Conservation (phyloP, 768 basidiomycete species). For the Suillus occidentalis region DNA sequence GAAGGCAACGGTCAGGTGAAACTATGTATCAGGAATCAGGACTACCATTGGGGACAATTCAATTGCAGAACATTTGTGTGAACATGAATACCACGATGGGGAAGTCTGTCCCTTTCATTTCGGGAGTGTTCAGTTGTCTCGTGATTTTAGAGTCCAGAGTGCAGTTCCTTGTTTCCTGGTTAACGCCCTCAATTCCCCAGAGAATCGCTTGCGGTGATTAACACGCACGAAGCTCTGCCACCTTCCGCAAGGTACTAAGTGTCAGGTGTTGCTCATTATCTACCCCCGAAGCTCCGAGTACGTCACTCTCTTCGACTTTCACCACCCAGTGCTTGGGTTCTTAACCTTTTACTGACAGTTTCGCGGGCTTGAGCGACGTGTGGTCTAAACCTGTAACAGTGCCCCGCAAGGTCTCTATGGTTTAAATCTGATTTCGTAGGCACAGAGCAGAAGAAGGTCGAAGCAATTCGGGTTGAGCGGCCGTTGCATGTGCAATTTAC, state of each 20-base stretch:
- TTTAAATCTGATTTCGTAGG: background rate
- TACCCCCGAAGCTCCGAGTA: too few species aligned
- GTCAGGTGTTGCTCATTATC: background rate
- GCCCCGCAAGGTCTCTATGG: background rate
- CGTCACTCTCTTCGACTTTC: background rate
- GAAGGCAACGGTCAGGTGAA: background rate
- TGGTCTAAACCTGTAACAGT: background rate
- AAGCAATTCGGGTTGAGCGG: background rate
- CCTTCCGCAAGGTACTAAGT: background rate
- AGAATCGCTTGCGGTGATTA: background rate
- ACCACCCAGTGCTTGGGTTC: background rate
- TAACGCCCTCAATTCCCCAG: background rate
- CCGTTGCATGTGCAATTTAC: background rate
- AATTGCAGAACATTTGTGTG: background rate
- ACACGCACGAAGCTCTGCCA: background rate
- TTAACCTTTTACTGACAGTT: background rate
- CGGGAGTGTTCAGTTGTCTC: background rate
- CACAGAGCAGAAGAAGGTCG: background rate
- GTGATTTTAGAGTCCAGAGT: background rate
- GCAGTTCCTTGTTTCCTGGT: background rate
- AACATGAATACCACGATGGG: background rate
- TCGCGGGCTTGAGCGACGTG: background rate
- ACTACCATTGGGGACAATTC: background rate
- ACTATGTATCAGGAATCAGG: background rate
- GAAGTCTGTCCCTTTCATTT: background rate